Conservation (phyloP, 164 flowering plant species). For the Buxus sempervirens region DNA sequence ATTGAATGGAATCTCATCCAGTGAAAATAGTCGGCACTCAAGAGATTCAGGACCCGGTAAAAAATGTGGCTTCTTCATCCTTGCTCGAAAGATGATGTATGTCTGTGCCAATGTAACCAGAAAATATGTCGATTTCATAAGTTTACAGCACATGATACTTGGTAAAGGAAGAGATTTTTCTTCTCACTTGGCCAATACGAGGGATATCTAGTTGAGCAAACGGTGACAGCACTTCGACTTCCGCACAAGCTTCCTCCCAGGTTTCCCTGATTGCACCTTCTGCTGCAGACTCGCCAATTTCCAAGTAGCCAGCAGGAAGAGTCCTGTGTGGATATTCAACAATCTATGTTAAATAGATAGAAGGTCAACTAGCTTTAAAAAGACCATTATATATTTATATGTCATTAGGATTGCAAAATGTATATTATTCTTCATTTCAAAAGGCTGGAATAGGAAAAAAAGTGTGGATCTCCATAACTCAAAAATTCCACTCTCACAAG, state of each 20-base stretch:
- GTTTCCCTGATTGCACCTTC: constrained; percentile 97
- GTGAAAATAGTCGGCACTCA: constrained; percentile 74
- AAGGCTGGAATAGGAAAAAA: background rate
- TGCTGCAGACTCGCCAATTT: constrained; percentile 92
- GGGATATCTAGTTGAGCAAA: constrained; percentile 94
- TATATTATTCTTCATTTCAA: background rate
- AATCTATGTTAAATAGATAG: background rate
- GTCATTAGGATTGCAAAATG: background rate
- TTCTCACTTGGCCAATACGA: constrained; percentile 83
- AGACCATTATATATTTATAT: background rate
- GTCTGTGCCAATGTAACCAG: constrained; percentile 54
- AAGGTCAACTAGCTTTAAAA: background rate
- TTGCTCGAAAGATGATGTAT: constrained; percentile 79
- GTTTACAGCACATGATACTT: constrained; percentile 5
- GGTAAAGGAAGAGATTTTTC: constrained; percentile 4
- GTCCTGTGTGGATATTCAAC: constrained; percentile 51
- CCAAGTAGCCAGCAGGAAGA: constrained; percentile 97
- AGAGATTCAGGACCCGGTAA: constrained; percentile 90
- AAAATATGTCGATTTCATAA: constrained; percentile 7
- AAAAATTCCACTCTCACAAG: background rate
- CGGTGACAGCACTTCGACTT: constrained; percentile 80
- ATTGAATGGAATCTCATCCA: constrained; percentile 88
- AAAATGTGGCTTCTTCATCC: constrained; percentile 71
- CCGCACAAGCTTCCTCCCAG: constrained; percentile 91
- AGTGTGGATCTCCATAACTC: background rate